Evolutionary conservation across 345 rosid genomes (phyloP).

Genomic region (Salix viminalis): DNA sequence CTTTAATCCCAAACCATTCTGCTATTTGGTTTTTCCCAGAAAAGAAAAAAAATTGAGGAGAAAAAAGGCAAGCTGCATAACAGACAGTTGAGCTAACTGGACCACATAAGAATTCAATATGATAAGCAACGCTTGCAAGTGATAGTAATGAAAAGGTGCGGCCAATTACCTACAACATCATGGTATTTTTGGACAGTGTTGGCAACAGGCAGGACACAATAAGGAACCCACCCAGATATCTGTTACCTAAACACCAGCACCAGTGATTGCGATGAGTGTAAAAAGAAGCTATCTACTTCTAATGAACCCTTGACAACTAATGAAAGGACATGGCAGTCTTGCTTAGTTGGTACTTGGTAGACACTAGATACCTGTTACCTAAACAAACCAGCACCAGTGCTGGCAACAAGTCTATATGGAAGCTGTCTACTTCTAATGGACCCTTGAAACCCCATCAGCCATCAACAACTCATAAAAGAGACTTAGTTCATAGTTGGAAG

Average conservation of each 20-base stretch:
- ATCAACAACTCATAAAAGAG: background rate
- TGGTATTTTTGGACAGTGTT: background rate
- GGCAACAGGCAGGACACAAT: background rate
- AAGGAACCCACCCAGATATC: background rate
- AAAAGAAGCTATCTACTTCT: background rate
- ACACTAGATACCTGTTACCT: background rate
- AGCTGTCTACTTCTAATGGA: background rate
- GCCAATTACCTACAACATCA: background rate
- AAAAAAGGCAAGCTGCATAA: background rate
- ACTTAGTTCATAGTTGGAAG: background rate
- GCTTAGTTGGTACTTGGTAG: too few species aligned
- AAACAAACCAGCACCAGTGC: background rate
- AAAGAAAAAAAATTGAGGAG: background rate
- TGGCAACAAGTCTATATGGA: background rate
- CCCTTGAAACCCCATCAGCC: background rate
- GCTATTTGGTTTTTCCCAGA: background rate
- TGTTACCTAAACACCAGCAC: background rate
- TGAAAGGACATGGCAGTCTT: too few species aligned
- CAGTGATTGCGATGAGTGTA: background rate
- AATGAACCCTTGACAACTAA: background rate
- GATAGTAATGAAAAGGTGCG: background rate
- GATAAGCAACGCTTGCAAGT: background rate
- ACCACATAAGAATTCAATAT: background rate
- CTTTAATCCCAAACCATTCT: background rate
- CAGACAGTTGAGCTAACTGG: background rate